Percentiles rank a stretch among this genome's conserved stretches.
These are phyloP conservation scores for Celoporthe dispersa DNA, from an alignment of 2,329 filamentous ascomycete genomes.

Conservation along the genomic window DNA sequence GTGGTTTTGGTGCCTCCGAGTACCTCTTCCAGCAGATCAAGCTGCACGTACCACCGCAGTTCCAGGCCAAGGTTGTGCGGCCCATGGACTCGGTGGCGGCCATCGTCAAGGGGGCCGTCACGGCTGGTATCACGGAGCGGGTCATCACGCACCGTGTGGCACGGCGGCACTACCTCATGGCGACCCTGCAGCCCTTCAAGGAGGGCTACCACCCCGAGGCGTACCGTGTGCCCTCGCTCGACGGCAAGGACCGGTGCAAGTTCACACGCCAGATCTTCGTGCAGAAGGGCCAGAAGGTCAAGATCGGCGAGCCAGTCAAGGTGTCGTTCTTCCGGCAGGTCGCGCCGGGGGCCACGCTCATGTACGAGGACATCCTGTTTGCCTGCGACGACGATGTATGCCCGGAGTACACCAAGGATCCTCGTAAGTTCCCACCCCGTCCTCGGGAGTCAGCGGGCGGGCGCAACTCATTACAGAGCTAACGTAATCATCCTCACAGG, in stretches of 20 bases:
- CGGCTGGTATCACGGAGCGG: conserved; percentile 94
- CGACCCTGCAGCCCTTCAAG: conserved; percentile 97
- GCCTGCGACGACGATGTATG: conserved; percentile 98
- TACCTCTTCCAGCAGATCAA: conserved; percentile 99
- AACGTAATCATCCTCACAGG: conserved; percentile 55
- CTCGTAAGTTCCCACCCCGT: conserved; percentile 72
- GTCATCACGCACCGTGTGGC: conserved; percentile 97
- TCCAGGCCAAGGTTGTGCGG: conserved; percentile 96
- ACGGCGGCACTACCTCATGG: conserved; percentile 98
- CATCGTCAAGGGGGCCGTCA: conserved; percentile 98
- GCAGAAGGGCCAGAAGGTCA: conserved; percentile 97
- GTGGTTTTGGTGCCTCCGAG: conserved; percentile 97
- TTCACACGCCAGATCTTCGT: conserved; percentile 98
- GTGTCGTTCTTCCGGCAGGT: conserved; percentile 99
- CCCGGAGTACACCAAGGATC: conserved; percentile 98
- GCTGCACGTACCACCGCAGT: conserved; percentile 95
- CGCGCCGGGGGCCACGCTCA: conserved; percentile 92
- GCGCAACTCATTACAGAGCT: background rate
- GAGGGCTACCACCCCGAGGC: conserved; percentile 98
- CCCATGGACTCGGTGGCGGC: conserved; percentile 99
- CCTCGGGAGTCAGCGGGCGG: no score
- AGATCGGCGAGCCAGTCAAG: conserved; percentile 98
- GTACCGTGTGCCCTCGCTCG: conserved; percentile 93
- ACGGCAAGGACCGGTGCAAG: conserved; percentile 98
- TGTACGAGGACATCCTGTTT: conserved; percentile 99